Evolutionary conservation across 2,329 filamentous ascomycete species (phyloP), one percentile per base, ranked within the genome.

Genomic region (Claviceps pusilla): DNA sequence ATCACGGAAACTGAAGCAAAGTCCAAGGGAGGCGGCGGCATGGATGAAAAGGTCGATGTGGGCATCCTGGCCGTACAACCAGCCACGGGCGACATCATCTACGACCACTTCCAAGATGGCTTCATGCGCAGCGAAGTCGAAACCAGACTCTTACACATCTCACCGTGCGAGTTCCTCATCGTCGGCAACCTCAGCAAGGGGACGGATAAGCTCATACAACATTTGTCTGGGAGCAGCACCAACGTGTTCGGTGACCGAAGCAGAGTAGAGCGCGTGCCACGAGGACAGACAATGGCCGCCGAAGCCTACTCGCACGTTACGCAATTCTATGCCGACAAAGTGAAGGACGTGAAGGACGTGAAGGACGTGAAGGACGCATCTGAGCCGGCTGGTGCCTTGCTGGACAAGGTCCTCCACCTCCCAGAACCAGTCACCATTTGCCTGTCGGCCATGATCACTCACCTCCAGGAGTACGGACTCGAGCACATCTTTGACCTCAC

Each of bases 101-200:
- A 96, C 63, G 93, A 98, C 64, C 83, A 85, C 56, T 98, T 98
- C 62, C 89, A 97, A 61, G 93, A 98, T 64, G 89, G 91, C 2
- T 97, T 97, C 70, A 95, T 98, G 91, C 79, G 93, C 50, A 89
- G 85, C 62, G 93, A 98, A 66, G 86, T 98, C 39, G 93, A 98
- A 71, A 98, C 93, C 0, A 76, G 93, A n/a, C 73, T 98, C 31
- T 73, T 98, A 35, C 93, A 98, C 66, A 95, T 98, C 59, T 89
- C 91, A 0, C 93, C 93, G 0, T 95, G 90, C 69, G 93, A 98
- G 67, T 89, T 98, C 57, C 76, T 98, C 37, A 86, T 98, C 48
- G 88, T 98, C 1, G 93, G 93, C 14, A 83, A 93, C 14, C 78
- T 97, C 14, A 93, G 90, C 0, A 89, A 86, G 62, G 87, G 89